These are phyloP conservation scores for Gilbertella persicaria DNA, from an alignment of 371 early-diverging fungal genomes.

Conservation along the genomic window DNA sequence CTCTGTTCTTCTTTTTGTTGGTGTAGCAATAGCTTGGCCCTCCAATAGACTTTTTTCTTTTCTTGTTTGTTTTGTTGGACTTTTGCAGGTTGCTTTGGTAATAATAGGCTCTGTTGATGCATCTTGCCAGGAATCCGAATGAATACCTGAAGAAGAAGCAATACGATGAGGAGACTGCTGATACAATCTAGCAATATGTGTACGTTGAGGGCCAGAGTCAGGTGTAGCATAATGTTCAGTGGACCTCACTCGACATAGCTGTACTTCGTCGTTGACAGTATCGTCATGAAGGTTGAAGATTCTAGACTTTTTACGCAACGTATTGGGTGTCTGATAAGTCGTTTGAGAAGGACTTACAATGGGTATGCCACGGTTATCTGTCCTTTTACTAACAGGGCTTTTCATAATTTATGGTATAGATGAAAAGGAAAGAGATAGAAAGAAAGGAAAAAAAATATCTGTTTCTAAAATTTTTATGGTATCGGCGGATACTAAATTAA, in stretches of 20 bases:
- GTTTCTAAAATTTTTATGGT: too few relatives aligned
- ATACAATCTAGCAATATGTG: constrained; percentile 9
- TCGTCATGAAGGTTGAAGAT: not conserved
- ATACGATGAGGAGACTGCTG: not conserved
- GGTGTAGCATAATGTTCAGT: not conserved
- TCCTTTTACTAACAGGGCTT: not conserved
- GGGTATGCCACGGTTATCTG: constrained; percentile 10
- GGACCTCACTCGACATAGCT: constrained; percentile 4
- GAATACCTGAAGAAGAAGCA: constrained; percentile 4
- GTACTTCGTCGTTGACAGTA: constrained; percentile 19
- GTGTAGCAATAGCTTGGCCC: too few relatives aligned
- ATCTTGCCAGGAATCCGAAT: constrained; percentile 17
- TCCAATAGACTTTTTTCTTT: too few relatives aligned
- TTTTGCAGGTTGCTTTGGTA: not conserved
- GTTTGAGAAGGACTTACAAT: not conserved
- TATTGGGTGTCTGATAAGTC: not conserved
- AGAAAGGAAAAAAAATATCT: too few relatives aligned
- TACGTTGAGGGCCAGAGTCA: constrained; percentile 10
- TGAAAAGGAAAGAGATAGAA: too few relatives aligned
- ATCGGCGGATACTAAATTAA: too few relatives aligned
- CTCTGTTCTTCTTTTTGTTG: not conserved
- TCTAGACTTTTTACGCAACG: not conserved
- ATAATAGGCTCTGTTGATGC: constrained; percentile 19
- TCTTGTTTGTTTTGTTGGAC: not conserved
- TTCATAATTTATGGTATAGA: not conserved